phyloP scores from a whole-genome alignment of 208 protist genomes.

The Trypanosomatidae sp. region DNA sequence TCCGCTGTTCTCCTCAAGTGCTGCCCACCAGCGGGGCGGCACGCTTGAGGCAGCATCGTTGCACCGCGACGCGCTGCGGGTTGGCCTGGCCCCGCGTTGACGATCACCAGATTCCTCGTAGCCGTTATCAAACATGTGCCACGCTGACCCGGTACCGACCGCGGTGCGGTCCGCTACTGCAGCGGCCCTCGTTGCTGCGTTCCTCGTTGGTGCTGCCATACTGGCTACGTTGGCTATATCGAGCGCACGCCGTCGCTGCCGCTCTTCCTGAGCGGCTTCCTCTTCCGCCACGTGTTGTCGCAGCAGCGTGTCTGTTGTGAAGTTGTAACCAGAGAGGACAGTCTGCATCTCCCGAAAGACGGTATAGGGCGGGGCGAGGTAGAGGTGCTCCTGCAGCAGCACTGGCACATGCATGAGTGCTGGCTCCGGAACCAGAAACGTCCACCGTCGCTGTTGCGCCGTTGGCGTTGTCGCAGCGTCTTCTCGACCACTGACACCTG shows the following conservation, averaged over 20 bases:
- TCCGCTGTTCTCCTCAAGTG: not conserved
- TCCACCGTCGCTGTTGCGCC: constrained; percentile 27
- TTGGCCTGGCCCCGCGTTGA: not conserved
- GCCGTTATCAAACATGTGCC: not conserved
- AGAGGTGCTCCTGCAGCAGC: constrained; percentile 43
- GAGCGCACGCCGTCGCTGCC: not conserved
- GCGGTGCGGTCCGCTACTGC: not conserved
- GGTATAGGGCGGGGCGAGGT: constrained; percentile 54
- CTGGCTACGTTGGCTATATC: not conserved
- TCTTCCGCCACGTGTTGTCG: constrained; percentile 14
- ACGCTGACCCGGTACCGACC: not conserved
- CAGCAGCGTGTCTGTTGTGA: constrained; percentile 56
- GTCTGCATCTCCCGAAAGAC: constrained; percentile 25
- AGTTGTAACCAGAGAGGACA: constrained; percentile 57
- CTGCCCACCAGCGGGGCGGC: not conserved
- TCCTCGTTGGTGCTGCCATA: not conserved
- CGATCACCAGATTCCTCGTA: not conserved
- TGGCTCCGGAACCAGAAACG: constrained; percentile 42
- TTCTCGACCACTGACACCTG: not conserved
- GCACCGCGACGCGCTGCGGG: not conserved
- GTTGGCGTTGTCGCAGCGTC: constrained; percentile 1
- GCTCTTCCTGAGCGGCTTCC: not conserved
- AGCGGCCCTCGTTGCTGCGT: not conserved
- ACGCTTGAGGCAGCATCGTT: not conserved
- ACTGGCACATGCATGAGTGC: constrained; percentile 37